Base-by-base conservation (phyloP, 2,329 filamentous ascomycete species). In the Paraphoma sp. region DNA sequence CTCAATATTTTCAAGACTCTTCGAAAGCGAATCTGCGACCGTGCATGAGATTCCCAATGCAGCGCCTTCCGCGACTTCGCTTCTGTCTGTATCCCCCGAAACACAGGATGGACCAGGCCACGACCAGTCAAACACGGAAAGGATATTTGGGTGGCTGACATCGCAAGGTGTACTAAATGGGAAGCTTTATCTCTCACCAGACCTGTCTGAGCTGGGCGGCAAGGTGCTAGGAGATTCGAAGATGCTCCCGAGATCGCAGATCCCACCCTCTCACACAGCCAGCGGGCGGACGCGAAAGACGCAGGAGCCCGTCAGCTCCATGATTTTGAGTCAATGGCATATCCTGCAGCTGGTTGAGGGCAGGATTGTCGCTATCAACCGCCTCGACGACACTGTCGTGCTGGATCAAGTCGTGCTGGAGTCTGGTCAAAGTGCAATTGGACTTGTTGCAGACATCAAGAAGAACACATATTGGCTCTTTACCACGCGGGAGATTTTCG, bases 401-500 rank as follows among this genome's bases (percentile, higher is more conserved):
- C 96, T 95, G 66, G 92, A 97, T 73, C 93, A 98, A 76, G 83
- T 88, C 18, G 89, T 99, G 4, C 82, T 98, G 12, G 90, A 94
- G 53, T 84, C 87, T 4, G 91, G 90, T 0, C 91, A 97, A 67
- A 88, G 84, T 67, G 87, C 89, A 4, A 81, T 99, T n/a, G 93
- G 91, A 0, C 84, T 99, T 16, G 89, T 93, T 48, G 89, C 94
- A 8, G 95, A 99, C 76, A 85, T 90, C 58, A 94, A 95, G 75
- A 97, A 97, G 81, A 96, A 94, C 70, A 99, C 95, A 0, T 97
- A 94, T 73, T 99, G 96, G 95, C 84, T 99, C 2, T 96, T 98
- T 71, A 98, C 94, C 0, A 85, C 87, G 0, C 86, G 91, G 54
- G 93, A 96, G 69, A 97, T 99, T 48, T 97, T 93, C 66, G 95